These are phyloP conservation scores for Hypseocharis bilobata DNA, from an alignment of 441 rosid species.

Conservation along the genomic window DNA sequence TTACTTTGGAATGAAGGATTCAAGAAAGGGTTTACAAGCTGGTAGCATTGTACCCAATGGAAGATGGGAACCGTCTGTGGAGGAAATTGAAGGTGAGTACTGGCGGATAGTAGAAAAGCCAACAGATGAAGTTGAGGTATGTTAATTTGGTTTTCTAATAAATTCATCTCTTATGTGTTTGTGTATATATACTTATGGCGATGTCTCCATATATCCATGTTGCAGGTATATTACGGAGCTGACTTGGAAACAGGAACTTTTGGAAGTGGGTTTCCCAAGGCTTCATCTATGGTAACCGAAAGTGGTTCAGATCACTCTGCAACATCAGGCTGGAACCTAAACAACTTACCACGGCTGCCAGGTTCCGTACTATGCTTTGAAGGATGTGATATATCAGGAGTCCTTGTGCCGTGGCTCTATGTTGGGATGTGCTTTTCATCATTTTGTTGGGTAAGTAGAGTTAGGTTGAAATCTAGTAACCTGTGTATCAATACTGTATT, in stretches of 20 bases:
- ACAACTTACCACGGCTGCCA: conserved; percentile 87
- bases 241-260: conserved; percentile 93
- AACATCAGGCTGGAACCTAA: conserved; percentile 94
- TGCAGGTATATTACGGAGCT: conserved; percentile 92
- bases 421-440: conserved; percentile 98
- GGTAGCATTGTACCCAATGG: conserved; percentile 21
- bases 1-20: conserved; percentile 53
- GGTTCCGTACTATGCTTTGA: conserved; percentile 83
- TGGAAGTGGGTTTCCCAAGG: conserved; percentile 94
- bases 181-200: conserved; percentile 8
- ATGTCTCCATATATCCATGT: neutral
- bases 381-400: conserved; percentile 95
- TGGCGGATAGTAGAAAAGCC: conserved; percentile 98
- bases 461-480: neutral
- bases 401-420: conserved; percentile 93
- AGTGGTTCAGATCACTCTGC: conserved; percentile 41
- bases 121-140: conserved; percentile 87
- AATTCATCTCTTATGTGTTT: neutral
- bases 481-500: neutral
- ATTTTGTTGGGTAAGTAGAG: conserved; percentile 84
- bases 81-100: conserved; percentile 87
- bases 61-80: conserved; percentile 53
- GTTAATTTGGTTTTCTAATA: conserved; percentile 13
- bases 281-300: conserved; percentile 34
- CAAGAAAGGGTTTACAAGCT: conserved; percentile 25